These are phyloP conservation scores for Aspergillus texensis DNA, from an alignment of 2,329 filamentous ascomycete species.

Conservation along the genomic window DNA sequence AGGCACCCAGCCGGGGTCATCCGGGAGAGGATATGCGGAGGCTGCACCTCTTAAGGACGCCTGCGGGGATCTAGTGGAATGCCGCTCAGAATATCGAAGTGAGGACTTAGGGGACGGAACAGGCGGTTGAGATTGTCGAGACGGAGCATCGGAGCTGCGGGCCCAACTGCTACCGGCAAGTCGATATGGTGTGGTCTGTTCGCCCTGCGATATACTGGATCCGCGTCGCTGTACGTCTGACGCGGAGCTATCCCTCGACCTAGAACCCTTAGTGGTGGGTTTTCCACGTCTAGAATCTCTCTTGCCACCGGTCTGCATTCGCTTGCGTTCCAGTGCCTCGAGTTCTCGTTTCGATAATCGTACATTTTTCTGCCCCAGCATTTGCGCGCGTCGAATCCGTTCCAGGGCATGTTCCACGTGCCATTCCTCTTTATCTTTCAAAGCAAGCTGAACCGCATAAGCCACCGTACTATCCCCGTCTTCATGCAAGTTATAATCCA, in stretches of 20 bases:
- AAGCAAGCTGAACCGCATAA: conserved; percentile 56
- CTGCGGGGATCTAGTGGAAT: conserved; percentile 40
- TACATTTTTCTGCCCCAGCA: conserved; percentile 75
- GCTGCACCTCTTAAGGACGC: conserved; percentile 41
- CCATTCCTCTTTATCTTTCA: conserved; percentile 70
- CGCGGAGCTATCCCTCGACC: not conserved
- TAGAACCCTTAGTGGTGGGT: not conserved
- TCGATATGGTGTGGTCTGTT: conserved; percentile 34
- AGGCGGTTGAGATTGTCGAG: conserved; percentile 10
- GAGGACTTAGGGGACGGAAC: conserved; percentile 32
- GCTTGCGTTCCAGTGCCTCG: conserved; percentile 73
- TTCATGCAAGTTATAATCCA: conserved; percentile 57
- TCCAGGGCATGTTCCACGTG: conserved; percentile 77
- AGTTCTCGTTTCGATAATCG: conserved; percentile 79
- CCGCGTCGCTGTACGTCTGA: conserved; percentile 25
- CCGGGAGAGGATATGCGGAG: conserved; percentile 46
- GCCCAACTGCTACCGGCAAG: conserved; percentile 43
- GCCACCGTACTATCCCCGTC: conserved; percentile 50
- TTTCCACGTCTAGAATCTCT: conserved; percentile 21
- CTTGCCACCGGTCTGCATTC: conserved; percentile 52
- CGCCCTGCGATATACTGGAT: conserved; percentile 16
- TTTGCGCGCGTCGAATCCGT: conserved; percentile 77
- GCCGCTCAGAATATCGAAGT: conserved; percentile 37
- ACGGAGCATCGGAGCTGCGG: conserved; percentile 43
- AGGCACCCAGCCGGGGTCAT: conserved; percentile 52